Percentiles rank a stretch among this genome's conserved stretches.
These are phyloP conservation scores for Lepidium didymum DNA, from an alignment of 345 rosid species.

Conservation along the genomic window DNA sequence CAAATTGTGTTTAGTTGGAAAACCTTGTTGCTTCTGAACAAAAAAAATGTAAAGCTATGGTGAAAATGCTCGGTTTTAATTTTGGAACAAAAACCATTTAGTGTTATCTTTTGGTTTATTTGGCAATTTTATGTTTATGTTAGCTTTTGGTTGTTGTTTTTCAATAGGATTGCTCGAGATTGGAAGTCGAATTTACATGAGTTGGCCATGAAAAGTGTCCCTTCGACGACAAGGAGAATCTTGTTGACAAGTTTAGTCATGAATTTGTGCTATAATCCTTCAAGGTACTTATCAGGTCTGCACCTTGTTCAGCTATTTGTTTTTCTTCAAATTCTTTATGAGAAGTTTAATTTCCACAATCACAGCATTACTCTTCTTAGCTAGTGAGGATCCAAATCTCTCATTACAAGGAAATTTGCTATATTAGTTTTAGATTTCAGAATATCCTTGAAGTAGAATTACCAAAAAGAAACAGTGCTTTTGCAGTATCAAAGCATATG, in stretches of 20 bases:
- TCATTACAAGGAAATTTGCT: not conserved
- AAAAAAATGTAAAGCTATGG: not conserved
- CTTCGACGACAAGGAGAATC: slow-evolving; percentile 42
- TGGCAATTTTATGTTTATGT: not conserved
- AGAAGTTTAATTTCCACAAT: not conserved
- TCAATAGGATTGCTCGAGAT: slow-evolving; percentile 32
- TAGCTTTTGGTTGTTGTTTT: not conserved
- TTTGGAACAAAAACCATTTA: not conserved
- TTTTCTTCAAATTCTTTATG: not conserved
- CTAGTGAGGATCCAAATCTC: not conserved
- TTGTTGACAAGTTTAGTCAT: slow-evolving; percentile 52
- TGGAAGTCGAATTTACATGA: slow-evolving; percentile 33
- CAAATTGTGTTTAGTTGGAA: not conserved
- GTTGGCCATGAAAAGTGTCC: slow-evolving; percentile 28
- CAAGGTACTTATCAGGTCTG: slow-evolving; percentile 98
- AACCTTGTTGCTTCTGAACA: not conserved
- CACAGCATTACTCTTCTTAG: not conserved
- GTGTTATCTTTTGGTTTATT: not conserved
- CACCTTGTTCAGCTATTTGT: slow-evolving; percentile 35
- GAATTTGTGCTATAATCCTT: slow-evolving; percentile 52
- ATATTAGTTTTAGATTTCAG: not conserved
- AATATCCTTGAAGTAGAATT: not conserved
- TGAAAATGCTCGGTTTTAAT: not conserved
- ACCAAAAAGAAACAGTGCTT: not conserved
- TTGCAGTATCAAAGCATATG: not conserved